A percentile compares a stretch with the other conserved stretches of the same genome.
Conservation (phyloP, 2,329 filamentous ascomycete species). For the Nemania sp. region DNA sequence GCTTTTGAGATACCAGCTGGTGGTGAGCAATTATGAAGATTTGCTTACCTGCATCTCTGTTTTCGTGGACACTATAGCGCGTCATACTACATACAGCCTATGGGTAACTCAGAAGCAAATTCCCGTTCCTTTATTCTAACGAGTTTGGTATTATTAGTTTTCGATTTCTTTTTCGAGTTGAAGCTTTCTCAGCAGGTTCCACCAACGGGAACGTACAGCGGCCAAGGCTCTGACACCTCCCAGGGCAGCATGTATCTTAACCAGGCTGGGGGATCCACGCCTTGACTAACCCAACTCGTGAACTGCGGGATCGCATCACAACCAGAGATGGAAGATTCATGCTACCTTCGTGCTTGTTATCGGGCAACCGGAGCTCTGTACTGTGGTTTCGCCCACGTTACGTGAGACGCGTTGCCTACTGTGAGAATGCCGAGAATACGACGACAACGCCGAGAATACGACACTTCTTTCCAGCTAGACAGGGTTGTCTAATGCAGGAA, state of each 20-base stretch:
- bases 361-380: neutral
- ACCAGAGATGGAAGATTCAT: neutral
- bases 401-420: neutral
- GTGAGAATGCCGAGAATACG: neutral
- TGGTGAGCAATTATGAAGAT: neutral
- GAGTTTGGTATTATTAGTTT: no score
- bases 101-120: no score
- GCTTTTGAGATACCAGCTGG: neutral
- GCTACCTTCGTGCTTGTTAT: neutral
- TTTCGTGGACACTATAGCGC: neutral
- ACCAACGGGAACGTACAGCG: neutral
- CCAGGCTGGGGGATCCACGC: neutral
- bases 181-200: neutral
- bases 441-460: neutral
- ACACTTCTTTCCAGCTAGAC: neutral
- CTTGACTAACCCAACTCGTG: conserved; percentile 1
- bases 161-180: no score
- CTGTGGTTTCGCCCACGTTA: neutral
- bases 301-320: neutral
- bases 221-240: no score
- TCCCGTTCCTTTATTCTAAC: no score
- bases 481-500: conserved; percentile 11
- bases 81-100: no score
- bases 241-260: neutral
- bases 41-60: neutral